Evolutionary conservation across 352 stramenopile genomes (phyloP), one percentile per base, ranked within the genome.

Genomic region (Pilasporangium apinafurcum): DNA sequence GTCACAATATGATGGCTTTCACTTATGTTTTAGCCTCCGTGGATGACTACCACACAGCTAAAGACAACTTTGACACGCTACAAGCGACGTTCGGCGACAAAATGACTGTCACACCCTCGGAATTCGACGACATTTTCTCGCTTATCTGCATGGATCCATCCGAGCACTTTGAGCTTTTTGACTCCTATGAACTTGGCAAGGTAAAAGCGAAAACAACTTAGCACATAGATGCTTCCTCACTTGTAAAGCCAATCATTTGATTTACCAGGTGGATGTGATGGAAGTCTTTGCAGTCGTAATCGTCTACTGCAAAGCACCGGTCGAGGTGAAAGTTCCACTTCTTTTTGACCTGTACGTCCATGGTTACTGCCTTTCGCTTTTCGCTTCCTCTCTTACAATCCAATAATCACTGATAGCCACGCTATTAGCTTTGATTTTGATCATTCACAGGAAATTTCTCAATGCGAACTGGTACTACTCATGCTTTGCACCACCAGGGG

Each of bases 111-210:
- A 85, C 61, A 5, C 52, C 61, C 7, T 71, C 83, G 5, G 71
- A 90, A 37, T 90, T 90, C 37, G 74, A 86, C 44, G 69, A 90
- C 27, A 74, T 90, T 33, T 90, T 90, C 39, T 83, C 74, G 29
- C 65, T 87, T 35, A 68, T 87, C 4, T 90, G 69, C 35, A 70
- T 84, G 36, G 74, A 90, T 31, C 48, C 77, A 22, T 16, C 55
- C 6, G 72, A 86, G 25, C 77, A 90, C 43, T 90, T 90, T 31
- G 60, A 69, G 18, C 53, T 90, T 16, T 86, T 86, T 27, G 72
- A 84, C 41, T 72, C 46, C 21, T 86, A 62, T 67, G 51, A 67
- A 18, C 47, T 76, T 25, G 70, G 59, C 58, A 82, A 85, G 54
- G 72, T 83, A 13, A 0, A 38, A 16, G 10, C 21, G n/a, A 37